A percentile compares a stretch with the other conserved stretches of the same genome.
Conservation (phyloP, 2,329 filamentous ascomycete genomes). For the Akanthomyces uredinophilus region DNA sequence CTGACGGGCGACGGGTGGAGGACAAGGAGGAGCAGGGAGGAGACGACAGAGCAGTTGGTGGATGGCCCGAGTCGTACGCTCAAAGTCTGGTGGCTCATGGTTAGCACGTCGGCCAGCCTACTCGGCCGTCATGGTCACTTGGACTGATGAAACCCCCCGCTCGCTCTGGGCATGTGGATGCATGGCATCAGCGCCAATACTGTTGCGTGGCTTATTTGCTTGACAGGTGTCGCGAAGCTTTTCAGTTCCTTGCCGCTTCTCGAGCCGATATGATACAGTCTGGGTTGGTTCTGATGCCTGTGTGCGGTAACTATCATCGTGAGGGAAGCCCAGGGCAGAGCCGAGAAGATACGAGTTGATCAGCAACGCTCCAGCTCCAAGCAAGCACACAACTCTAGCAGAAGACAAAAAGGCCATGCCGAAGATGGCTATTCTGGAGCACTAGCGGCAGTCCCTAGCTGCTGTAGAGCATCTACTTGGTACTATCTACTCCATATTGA, state of each 20-base stretch:
- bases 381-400: not conserved
- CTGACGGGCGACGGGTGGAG: not conserved
- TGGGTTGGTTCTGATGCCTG: not conserved
- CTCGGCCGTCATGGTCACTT: slow-evolving; percentile 4
- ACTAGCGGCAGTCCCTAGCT: not conserved
- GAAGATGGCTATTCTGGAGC: not conserved
- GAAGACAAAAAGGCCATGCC: not conserved
- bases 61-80: not conserved
- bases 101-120: not conserved
- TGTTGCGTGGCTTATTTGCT: not conserved
- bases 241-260: not conserved
- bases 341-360: not conserved
- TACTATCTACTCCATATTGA: not conserved
- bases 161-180: not conserved
- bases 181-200: not conserved
- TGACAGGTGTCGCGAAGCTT: not conserved
- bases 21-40: not conserved
- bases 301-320: too few relatives aligned
- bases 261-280: not conserved
- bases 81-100: not conserved
- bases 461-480: not conserved
- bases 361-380: not conserved
- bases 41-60: not conserved
- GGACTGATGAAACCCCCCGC: not conserved
- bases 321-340: not conserved